These are phyloP conservation scores for Alternaria alternata DNA, from an alignment of 2,329 filamentous ascomycete genomes.

Conservation along the genomic window DNA sequence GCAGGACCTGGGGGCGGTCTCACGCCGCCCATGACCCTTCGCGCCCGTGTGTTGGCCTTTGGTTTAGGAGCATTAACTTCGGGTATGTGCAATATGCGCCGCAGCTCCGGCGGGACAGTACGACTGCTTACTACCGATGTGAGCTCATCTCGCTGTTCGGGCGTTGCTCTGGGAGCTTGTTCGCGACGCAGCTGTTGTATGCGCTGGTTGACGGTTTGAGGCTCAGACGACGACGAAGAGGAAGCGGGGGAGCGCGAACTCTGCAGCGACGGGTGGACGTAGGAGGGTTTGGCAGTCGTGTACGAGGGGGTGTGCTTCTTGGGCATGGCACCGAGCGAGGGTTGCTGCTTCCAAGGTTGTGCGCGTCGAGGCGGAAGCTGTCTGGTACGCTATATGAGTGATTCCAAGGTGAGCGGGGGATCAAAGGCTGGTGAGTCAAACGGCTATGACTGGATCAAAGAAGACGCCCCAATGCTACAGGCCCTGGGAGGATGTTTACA, in stretches of 20 bases:
- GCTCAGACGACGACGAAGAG: conserved; percentile 32
- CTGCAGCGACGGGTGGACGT: conserved; percentile 49
- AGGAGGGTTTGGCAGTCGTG: conserved; percentile 51
- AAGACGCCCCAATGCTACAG: neutral
- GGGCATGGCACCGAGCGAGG: conserved; percentile 50
- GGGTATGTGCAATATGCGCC: conserved; percentile 55
- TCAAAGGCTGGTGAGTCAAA: conserved; percentile 19
- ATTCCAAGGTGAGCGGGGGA: conserved; percentile 12
- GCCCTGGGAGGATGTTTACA: conserved; percentile 2
- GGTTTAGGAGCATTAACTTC: conserved; percentile 57
- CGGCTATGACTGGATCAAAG: conserved; percentile 9
- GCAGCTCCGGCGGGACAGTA: conserved; percentile 56
- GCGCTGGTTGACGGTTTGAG: conserved; percentile 57
- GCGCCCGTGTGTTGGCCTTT: conserved; percentile 49
- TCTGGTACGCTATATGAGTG: conserved; percentile 13
- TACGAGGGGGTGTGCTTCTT: conserved; percentile 57
- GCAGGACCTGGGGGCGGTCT: conserved; percentile 54
- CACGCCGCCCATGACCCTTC: conserved; percentile 34
- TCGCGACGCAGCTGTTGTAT: conserved; percentile 57
- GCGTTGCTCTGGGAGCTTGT: conserved; percentile 49
- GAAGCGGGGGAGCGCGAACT: conserved; percentile 39
- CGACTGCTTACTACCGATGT: conserved; percentile 53
- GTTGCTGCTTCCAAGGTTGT: neutral
- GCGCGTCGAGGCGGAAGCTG: conserved; percentile 4
- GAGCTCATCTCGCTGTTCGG: conserved; percentile 55